These are phyloP conservation scores for Ostreobium quekettii DNA, from an alignment of 139 green algal species.

Conservation along the genomic window DNA sequence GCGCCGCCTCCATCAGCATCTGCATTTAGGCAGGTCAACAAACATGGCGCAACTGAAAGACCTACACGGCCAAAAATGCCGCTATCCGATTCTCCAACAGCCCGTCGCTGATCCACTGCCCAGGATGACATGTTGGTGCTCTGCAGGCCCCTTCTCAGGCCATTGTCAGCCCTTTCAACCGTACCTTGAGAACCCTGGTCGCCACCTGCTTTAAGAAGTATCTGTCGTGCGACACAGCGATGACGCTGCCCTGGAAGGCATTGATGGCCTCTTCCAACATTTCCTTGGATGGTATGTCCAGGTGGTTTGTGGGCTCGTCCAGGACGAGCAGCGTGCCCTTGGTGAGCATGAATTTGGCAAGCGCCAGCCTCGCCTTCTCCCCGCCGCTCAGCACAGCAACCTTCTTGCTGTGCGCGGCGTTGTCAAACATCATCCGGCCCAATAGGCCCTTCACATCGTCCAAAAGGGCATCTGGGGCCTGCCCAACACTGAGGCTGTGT, in stretches of 20 bases:
- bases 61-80: no score
- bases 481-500: not conserved
- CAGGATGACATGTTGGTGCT: constrained; percentile 10
- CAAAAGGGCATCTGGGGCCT: constrained; percentile 60
- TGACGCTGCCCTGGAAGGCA: constrained; percentile 83
- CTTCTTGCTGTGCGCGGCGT: constrained; percentile 83
- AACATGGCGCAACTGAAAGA: no score
- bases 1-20: no score
- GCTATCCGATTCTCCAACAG: not conserved
- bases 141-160: not conserved
- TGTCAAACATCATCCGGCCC: constrained; percentile 88
- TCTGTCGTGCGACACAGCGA: constrained; percentile 93
- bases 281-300: constrained; percentile 99
- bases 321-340: constrained; percentile 81
- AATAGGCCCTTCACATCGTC: constrained; percentile 92
- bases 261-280: constrained; percentile 90
- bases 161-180: not conserved
- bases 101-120: constrained; percentile 1
- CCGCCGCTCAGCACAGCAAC: constrained; percentile 68
- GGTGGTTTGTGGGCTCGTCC: constrained; percentile 97
- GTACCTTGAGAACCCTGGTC: constrained; percentile 70
- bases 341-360: constrained; percentile 99
- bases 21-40: no score
- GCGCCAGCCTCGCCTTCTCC: constrained; percentile 88
- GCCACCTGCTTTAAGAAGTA: constrained; percentile 95